phyloP scores from a whole-genome alignment of 306 rosid species.

The Dalbergia cochinchinensis region DNA sequence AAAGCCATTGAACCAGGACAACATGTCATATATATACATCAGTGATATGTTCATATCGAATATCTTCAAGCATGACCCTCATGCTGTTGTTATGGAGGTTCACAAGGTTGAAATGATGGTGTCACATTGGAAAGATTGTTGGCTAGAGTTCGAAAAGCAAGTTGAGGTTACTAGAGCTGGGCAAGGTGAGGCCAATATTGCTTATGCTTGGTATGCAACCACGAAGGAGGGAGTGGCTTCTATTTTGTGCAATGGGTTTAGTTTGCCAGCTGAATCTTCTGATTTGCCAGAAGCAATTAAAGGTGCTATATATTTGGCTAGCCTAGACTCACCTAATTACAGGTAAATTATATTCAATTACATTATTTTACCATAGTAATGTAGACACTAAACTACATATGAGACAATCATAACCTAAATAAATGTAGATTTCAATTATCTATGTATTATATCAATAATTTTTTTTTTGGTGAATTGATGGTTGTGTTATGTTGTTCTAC shows the following conservation, averaged over 20 bases:
- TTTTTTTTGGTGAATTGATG: neutral
- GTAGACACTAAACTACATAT: no score
- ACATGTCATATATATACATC: slow-evolving; percentile 1
- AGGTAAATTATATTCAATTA: slow-evolving; percentile 47
- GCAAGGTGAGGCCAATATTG: slow-evolving; percentile 60
- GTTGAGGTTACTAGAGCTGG: slow-evolving; percentile 47
- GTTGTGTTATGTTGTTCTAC: neutral
- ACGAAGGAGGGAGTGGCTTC: slow-evolving; percentile 46
- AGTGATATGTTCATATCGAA: slow-evolving; percentile 48
- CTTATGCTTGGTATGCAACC: slow-evolving; percentile 65
- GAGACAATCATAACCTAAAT: no score
- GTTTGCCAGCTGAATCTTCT: slow-evolving; percentile 45
- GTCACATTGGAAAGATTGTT: slow-evolving; percentile 53
- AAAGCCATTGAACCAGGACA: no score
- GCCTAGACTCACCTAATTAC: slow-evolving; percentile 49
- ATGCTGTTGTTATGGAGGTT: slow-evolving; percentile 49
- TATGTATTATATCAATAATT: no score
- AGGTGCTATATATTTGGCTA: slow-evolving; percentile 57
- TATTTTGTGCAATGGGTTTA: slow-evolving; percentile 63
- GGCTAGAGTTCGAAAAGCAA: slow-evolving; percentile 51
- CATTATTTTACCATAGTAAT: no score
- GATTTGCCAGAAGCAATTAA: slow-evolving; percentile 36
- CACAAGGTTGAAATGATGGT: slow-evolving; percentile 52
- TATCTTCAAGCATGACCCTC: slow-evolving; percentile 42
- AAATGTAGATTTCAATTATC: no score